Percentiles rank a stretch among this genome's conserved stretches.
Conservation (phyloP, 768 basidiomycete genomes). For the Sarcomyxa edulis region DNA sequence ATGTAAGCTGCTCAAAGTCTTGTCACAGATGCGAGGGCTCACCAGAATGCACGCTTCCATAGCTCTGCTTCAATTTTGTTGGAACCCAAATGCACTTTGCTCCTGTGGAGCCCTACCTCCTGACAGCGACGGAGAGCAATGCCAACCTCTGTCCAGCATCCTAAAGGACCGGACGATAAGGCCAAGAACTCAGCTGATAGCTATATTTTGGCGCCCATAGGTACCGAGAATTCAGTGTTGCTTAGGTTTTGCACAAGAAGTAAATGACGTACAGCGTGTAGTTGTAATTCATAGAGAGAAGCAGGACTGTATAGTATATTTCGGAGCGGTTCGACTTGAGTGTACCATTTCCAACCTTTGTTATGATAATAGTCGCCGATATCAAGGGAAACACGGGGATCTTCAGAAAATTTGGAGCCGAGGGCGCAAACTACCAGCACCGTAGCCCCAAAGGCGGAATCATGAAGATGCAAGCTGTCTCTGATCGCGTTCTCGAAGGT, state of each 20-base stretch:
- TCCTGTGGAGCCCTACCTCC: slow-evolving; percentile 52
- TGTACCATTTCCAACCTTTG: too few relatives aligned
- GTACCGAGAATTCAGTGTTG: slow-evolving; percentile 9
- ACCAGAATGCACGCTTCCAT: too few relatives aligned
- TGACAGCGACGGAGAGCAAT: slow-evolving; percentile 53
- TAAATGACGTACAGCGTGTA: slow-evolving; percentile 40
- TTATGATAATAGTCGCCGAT: slow-evolving; percentile 34
- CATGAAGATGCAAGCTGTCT: slow-evolving; percentile 42
- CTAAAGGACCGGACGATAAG: too few relatives aligned
- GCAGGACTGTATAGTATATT: too few relatives aligned
- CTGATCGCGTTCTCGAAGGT: slow-evolving; percentile 51
- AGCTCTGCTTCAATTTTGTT: slow-evolving; percentile 43
- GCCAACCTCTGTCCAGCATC: too few relatives aligned
- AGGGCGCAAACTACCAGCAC: slow-evolving; percentile 71
- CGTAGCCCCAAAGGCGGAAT: slow-evolving; percentile 50
- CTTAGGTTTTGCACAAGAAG: neutral
- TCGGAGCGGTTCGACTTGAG: too few relatives aligned
- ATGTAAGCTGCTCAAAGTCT: neutral
- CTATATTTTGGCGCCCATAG: too few relatives aligned
- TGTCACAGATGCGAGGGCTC: too few relatives aligned
- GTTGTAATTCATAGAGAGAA: slow-evolving; percentile 70
- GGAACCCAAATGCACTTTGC: slow-evolving; percentile 22
- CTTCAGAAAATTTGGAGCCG: slow-evolving; percentile 53
- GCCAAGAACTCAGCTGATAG: slow-evolving; percentile 48
- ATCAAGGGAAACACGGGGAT: slow-evolving; percentile 47